A percentile compares a stretch with the other conserved stretches of the same genome.
Evolutionary conservation across 2,329 filamentous ascomycete genomes (phyloP).

Genomic region (Paraphoma sp.): DNA sequence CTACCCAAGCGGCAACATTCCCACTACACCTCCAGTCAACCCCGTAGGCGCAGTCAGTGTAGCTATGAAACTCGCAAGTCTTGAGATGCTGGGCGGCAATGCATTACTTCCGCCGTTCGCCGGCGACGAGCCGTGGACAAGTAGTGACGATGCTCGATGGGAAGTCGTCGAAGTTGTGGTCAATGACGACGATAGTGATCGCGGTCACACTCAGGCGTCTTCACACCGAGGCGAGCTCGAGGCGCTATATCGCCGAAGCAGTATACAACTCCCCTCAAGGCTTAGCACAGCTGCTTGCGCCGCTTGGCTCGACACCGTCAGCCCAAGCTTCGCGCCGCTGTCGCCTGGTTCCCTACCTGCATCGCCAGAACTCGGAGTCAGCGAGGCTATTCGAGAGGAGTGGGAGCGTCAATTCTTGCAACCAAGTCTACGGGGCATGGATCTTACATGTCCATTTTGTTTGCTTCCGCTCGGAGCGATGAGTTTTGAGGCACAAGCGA

Average conservation of each 20-base stretch:
- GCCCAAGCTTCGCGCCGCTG: neutral
- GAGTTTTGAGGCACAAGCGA: neutral
- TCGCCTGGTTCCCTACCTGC: neutral
- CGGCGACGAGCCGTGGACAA: slow-evolving; percentile 36
- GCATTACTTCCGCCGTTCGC: slow-evolving; percentile 10
- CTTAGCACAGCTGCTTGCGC: neutral
- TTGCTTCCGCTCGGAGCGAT: neutral
- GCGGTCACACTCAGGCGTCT: neutral
- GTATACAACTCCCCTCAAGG: neutral
- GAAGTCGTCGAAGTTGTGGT: slow-evolving; percentile 19
- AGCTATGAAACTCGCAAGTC: slow-evolving; percentile 29
- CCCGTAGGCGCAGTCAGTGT: slow-evolving; percentile 10
- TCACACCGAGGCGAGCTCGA: neutral
- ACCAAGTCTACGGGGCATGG: neutral
- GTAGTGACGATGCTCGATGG: slow-evolving; percentile 32
- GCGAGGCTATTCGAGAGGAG: neutral
- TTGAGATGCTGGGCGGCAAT: slow-evolving; percentile 11
- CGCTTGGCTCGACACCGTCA: slow-evolving; percentile 1
- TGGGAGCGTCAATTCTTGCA: slow-evolving; percentile 21
- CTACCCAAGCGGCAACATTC: slow-evolving; percentile 29
- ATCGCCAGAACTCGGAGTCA: slow-evolving; percentile 2
- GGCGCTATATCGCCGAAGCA: slow-evolving; percentile 9
- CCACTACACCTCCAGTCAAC: slow-evolving; percentile 25
- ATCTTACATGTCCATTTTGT: slow-evolving; percentile 3
- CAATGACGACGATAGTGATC: neutral